Conservation (phyloP, 768 basidiomycete species). For the Pholiota molesta region DNA sequence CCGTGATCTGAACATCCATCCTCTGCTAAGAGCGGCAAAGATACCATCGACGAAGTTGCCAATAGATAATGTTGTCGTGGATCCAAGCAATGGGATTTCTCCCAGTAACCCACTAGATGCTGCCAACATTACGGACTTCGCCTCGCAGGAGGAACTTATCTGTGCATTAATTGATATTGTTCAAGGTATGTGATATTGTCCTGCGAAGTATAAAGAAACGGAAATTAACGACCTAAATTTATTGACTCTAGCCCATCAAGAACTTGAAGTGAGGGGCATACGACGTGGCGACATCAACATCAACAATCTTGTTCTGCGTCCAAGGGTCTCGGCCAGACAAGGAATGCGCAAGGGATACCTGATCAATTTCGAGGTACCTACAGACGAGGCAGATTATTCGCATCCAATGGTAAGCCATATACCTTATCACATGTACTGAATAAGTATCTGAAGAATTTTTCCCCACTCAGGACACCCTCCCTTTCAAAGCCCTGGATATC, state of each 20-base stretch:
- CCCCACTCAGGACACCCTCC: background rate
- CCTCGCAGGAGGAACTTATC: background rate
- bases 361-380: background rate
- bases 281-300: background rate
- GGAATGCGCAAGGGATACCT: background rate
- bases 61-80: too few relatives aligned
- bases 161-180: slow-evolving; percentile 1
- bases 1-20: too few relatives aligned
- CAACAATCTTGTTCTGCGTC: background rate
- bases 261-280: background rate
- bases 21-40: too few relatives aligned
- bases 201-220: background rate
- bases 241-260: background rate
- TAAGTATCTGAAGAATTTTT: background rate
- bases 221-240: background rate
- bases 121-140: slow-evolving; percentile 1
- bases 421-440: background rate
- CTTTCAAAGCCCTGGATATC: slow-evolving; percentile 5
- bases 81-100: too few relatives aligned
- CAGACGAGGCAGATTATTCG: background rate
- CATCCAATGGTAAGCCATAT: background rate
- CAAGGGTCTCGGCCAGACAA: background rate
- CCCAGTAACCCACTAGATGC: background rate
- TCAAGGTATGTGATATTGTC: background rate
- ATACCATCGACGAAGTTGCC: too few relatives aligned